These are phyloP conservation scores for Phaeosphaeriaceae sp. DNA, from an alignment of 2,329 filamentous ascomycete genomes.

Conservation along the genomic window DNA sequence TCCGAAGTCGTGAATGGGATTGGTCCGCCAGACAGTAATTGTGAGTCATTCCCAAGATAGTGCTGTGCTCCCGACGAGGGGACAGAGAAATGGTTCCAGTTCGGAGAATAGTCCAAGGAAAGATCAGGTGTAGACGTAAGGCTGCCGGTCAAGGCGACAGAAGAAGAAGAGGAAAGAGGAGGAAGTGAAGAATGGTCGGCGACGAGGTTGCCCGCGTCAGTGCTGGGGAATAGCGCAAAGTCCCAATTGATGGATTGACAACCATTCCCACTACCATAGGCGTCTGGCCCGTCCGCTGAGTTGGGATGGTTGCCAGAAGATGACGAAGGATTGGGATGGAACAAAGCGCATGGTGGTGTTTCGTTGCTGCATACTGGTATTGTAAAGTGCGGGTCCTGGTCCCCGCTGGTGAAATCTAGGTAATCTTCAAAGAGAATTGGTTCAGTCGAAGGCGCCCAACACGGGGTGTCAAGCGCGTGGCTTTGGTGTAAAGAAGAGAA, in stretches of 20 bases:
- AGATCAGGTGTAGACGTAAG: slow-evolving; percentile 24
- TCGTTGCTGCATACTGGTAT: slow-evolving; percentile 42
- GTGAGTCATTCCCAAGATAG: slow-evolving; percentile 19
- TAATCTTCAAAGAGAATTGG: slow-evolving; percentile 48
- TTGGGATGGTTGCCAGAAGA: slow-evolving; percentile 39
- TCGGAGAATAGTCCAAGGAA: slow-evolving; percentile 27
- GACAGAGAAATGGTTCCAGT: slow-evolving; percentile 34
- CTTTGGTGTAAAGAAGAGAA: slow-evolving; percentile 30
- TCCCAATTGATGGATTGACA: slow-evolving; percentile 37
- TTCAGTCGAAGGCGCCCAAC: slow-evolving; percentile 42
- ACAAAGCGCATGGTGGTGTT: slow-evolving; percentile 27
- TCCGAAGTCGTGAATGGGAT: slow-evolving; percentile 18
- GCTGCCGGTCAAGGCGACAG: slow-evolving; percentile 24
- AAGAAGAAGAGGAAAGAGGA: slow-evolving; percentile 33
- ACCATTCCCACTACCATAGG: slow-evolving; percentile 37
- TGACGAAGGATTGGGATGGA: slow-evolving; percentile 21
- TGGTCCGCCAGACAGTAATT: slow-evolving; percentile 23
- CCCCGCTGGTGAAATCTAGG: slow-evolving; percentile 46
- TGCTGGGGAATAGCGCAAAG: slow-evolving; percentile 31
- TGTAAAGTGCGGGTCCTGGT: slow-evolving; percentile 39
- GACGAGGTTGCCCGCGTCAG: slow-evolving; percentile 25
- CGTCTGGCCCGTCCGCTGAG: slow-evolving; percentile 25
- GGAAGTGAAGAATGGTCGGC: slow-evolving; percentile 28
- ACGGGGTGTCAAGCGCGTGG: slow-evolving; percentile 43
- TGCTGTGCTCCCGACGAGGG: slow-evolving; percentile 14